phyloP scores from a whole-genome alignment of 148 eudicot genomes.

The Camellia japonica region DNA sequence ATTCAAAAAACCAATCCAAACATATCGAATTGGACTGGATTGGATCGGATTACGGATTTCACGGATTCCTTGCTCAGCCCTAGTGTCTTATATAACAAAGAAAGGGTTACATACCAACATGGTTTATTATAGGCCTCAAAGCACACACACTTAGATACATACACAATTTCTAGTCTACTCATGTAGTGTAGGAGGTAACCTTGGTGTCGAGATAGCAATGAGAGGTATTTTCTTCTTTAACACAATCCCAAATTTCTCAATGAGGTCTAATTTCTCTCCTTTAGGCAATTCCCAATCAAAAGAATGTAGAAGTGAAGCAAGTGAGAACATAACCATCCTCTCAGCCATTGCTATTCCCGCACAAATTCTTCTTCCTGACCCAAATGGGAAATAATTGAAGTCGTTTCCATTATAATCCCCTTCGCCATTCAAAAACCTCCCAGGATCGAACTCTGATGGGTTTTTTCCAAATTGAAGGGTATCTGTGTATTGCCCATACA shows the following conservation, averaged over 20 bases:
- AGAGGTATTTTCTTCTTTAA: slow-evolving; percentile 44
- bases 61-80: too few species aligned
- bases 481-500: slow-evolving; percentile 52
- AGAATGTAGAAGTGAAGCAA: slow-evolving; percentile 54
- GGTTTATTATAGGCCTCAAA: too few species aligned
- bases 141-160: too few species aligned
- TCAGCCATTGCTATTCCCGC: slow-evolving; percentile 51
- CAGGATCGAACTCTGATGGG: slow-evolving; percentile 50
- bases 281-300: slow-evolving; percentile 55
- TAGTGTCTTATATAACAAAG: too few species aligned
- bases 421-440: slow-evolving; percentile 47
- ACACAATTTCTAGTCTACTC: not conserved
- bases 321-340: slow-evolving; percentile 40
- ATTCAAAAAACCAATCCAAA: too few species aligned
- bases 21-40: too few species aligned
- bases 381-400: slow-evolving; percentile 48
- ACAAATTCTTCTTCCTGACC: slow-evolving; percentile 60
- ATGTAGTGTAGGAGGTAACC: slow-evolving; percentile 31
- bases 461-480: slow-evolving; percentile 44
- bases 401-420: slow-evolving; percentile 45
- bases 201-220: slow-evolving; percentile 31
- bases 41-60: too few species aligned
- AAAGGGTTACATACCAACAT: too few species aligned
- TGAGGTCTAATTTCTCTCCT: slow-evolving; percentile 42
- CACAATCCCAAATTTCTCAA: slow-evolving; percentile 55